These are phyloP conservation scores for Apostasia ramifera DNA, from an alignment of 106 monocot genomes.

Conservation along the genomic window DNA sequence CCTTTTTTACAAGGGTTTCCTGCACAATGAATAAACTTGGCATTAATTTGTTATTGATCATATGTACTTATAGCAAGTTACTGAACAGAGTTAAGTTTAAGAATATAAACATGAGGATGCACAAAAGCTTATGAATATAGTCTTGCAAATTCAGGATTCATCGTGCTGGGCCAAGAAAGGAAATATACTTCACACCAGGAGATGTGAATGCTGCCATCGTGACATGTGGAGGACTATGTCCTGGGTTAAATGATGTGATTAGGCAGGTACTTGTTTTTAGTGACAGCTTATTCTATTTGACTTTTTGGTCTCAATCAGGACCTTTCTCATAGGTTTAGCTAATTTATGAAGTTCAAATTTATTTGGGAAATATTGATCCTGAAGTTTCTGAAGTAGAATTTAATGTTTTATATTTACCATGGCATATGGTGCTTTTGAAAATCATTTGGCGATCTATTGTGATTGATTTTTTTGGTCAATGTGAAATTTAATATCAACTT, in stretches of 20 bases:
- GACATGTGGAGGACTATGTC: conserved; percentile 31
- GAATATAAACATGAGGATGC: background rate
- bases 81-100: background rate
- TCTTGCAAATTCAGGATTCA: conserved; percentile 18
- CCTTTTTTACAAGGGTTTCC: too few species aligned
- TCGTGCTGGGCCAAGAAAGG: conserved; percentile 30
- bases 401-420: too few species aligned
- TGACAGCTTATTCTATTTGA: background rate
- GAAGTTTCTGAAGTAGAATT: too few species aligned
- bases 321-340: background rate
- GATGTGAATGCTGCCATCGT: conserved; percentile 32
- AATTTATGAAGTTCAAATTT: background rate
- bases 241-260: conserved; percentile 31
- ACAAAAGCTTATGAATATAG: background rate
- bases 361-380: too few species aligned
- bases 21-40: too few species aligned
- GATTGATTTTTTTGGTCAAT: too few species aligned
- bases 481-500: too few species aligned
- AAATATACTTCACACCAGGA: conserved; percentile 21
- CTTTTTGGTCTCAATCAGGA: background rate
- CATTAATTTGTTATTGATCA: background rate
- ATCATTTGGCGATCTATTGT: too few species aligned
- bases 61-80: background rate
- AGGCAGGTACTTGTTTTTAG: conserved; percentile 13
- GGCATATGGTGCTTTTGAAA: too few species aligned